A percentile compares a stretch with the other conserved stretches of the same genome.
Conservation (phyloP, 768 basidiomycete species). For the Cystobasidium tubakii region DNA sequence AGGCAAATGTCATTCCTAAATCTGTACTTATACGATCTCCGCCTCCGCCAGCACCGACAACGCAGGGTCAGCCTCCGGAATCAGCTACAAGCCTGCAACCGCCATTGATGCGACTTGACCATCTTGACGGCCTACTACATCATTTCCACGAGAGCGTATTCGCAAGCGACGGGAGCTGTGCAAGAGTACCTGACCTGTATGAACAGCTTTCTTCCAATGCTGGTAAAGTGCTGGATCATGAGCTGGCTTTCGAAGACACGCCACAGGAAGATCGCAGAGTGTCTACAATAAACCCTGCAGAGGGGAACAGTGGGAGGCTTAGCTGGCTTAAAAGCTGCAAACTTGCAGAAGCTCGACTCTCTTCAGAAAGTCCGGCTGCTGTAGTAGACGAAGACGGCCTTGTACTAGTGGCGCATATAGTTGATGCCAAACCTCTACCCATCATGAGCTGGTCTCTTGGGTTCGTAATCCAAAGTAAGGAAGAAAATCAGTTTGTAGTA, state of each 20-base stretch:
- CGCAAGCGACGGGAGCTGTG: background rate
- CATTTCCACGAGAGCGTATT: slow-evolving; percentile 11
- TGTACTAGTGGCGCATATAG: slow-evolving; percentile 27
- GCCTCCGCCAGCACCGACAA: slow-evolving; percentile 17
- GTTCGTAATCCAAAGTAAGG: background rate
- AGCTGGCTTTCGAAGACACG: slow-evolving; percentile 32
- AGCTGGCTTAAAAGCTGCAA: slow-evolving; percentile 16
- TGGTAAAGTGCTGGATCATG: slow-evolving; percentile 25
- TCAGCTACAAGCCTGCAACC: background rate
- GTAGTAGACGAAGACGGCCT: slow-evolving; percentile 9
- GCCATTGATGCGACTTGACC: background rate
- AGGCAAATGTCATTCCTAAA: slow-evolving; percentile 10
- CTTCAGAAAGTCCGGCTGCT: background rate
- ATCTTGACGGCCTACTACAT: background rate
- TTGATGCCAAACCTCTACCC: slow-evolving; percentile 1
- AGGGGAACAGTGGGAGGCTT: background rate
- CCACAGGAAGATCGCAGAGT: slow-evolving; percentile 16
- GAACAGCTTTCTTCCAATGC: slow-evolving; percentile 16
- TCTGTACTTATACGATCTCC: background rate
- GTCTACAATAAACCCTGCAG: background rate
- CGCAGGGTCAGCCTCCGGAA: slow-evolving; percentile 32
- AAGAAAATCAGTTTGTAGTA: background rate
- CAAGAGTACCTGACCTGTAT: slow-evolving; percentile 9
- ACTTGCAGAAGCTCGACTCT: slow-evolving; percentile 12
- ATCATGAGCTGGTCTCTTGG: slow-evolving; percentile 28